These are phyloP conservation scores for Albizia julibrissin DNA, from an alignment of 306 rosid genomes.

Conservation along the genomic window DNA sequence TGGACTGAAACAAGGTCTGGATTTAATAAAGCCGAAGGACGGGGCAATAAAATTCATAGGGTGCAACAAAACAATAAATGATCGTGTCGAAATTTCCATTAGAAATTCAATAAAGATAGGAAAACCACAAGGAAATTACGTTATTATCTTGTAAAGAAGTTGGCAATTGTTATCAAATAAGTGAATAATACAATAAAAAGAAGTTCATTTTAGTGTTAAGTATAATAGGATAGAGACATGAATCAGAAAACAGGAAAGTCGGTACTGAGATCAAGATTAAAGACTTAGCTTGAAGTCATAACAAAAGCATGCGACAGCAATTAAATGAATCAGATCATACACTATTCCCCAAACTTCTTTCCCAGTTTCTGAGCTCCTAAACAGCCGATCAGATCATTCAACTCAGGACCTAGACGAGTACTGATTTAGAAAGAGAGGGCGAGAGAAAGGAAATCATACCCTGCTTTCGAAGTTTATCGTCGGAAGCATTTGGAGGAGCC, in stretches of 20 bases:
- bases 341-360: background rate
- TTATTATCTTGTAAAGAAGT: too few relatives aligned
- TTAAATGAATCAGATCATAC: background rate
- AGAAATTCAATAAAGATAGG: too few relatives aligned
- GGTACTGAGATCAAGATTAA: background rate
- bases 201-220: too few relatives aligned
- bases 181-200: too few relatives aligned
- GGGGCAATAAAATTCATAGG: too few relatives aligned
- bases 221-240: too few relatives aligned
- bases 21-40: too few relatives aligned
- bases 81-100: too few relatives aligned
- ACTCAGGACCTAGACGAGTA: background rate
- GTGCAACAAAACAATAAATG: too few relatives aligned
- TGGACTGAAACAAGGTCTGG: too few relatives aligned
- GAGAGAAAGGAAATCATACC: constrained; percentile 28
- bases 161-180: too few relatives aligned
- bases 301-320: background rate
- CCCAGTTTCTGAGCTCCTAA: background rate
- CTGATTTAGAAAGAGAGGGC: background rate
- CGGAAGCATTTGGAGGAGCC: constrained; percentile 36
- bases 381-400: background rate
- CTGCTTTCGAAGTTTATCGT: constrained; percentile 35
- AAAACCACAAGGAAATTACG: too few relatives aligned
- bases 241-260: background rate
- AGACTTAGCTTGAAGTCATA: background rate